Conservation (phyloP, 139 green algal genomes). For the Chlamydomonas sp. region DNA sequence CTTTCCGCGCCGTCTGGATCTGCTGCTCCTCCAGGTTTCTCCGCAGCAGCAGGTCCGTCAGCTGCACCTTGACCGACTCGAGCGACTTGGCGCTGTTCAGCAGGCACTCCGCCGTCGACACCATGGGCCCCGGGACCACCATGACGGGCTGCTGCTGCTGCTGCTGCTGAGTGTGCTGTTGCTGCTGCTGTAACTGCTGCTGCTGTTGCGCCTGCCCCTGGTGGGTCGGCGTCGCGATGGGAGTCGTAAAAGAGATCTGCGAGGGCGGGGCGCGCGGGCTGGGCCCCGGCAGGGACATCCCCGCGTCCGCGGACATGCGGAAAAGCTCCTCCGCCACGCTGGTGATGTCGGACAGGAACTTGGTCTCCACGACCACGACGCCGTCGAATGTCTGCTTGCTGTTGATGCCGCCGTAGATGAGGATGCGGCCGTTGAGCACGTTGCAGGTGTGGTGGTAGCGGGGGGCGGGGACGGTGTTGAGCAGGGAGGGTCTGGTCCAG, state of each 20-base stretch:
- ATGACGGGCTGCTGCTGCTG: no score
- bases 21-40: constrained; percentile 67
- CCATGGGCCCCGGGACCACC: no score
- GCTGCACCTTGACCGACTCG: constrained; percentile 62
- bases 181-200: no score
- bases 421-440: constrained; percentile 29
- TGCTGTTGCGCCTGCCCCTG: not conserved
- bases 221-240: not conserved
- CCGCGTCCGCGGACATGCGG: constrained; percentile 13
- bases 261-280: no score
- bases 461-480: constrained; percentile 58
- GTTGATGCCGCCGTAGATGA: constrained; percentile 69
- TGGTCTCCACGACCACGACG: constrained; percentile 57
- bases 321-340: constrained; percentile 60
- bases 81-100: constrained; percentile 25
- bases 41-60: constrained; percentile 61
- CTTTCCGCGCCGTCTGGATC: constrained; percentile 40
- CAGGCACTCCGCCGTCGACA: not conserved
- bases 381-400: constrained; percentile 63
- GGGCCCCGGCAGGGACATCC: no score
- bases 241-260: not conserved
- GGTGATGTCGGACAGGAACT: constrained; percentile 44
- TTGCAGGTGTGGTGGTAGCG: constrained; percentile 64
- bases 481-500: constrained; percentile 48
- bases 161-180: no score